phyloP scores from a whole-genome alignment of 2,329 filamentous ascomycete species.

The Colletotrichum cuscutae region DNA sequence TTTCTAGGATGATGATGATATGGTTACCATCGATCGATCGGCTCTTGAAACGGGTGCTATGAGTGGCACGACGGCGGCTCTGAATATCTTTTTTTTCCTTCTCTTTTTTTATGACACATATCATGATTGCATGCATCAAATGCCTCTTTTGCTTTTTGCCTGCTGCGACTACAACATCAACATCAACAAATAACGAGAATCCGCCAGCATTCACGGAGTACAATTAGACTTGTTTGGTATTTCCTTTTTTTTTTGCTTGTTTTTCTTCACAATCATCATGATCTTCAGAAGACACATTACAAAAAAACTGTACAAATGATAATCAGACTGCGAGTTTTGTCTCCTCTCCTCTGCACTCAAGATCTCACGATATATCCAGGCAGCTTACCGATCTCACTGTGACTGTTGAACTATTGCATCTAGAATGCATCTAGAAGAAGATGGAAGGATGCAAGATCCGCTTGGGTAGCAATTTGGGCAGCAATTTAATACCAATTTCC shows the following conservation, averaged over 20 bases:
- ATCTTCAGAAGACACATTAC: neutral
- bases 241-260: neutral
- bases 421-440: neutral
- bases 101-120: constrained; percentile 4
- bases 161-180: constrained; percentile 19
- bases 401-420: neutral
- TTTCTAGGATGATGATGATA: neutral
- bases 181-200: constrained; percentile 30
- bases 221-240: constrained; percentile 28
- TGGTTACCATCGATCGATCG: neutral
- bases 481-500: constrained; percentile 6
- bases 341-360: neutral
- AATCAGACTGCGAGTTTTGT: constrained; percentile 13
- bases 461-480: constrained; percentile 32
- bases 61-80: neutral
- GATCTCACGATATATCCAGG: neutral
- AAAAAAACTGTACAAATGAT: constrained; percentile 15
- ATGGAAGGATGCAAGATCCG: neutral
- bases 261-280: neutral
- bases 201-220: constrained; percentile 34
- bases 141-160: neutral
- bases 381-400: neutral
- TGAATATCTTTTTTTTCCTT: neutral
- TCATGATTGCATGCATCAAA: constrained; percentile 29
- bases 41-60: neutral